Evolutionary conservation across 176 grass and related monocot species (phyloP), one percentile per base, ranked within the genome.

Genomic region (Sorghum bicolor): DNA sequence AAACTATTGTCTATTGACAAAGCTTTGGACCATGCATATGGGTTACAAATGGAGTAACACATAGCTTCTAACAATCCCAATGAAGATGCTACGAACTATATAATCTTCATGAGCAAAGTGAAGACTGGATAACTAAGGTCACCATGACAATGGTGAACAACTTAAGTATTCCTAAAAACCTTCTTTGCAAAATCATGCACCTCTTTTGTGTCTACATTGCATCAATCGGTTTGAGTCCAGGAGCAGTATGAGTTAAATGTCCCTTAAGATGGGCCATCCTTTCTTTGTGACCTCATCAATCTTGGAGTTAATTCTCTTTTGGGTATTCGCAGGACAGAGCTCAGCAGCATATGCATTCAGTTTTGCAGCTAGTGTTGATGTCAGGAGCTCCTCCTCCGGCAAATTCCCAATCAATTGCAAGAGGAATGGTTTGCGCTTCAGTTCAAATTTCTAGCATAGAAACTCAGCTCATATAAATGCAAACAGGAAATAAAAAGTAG

Each of bases 391-490:
- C 65, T 94, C 96, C n/a, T 96, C 91, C 4, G 91, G 80, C 52
- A 99, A 76, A 79, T 89, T 99, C 22, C 96, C 93, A 31, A 90
- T 89, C 87, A 99, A 70, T 88, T 96, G 91, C 71, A 99, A 31
- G 9, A 99, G 87, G 63, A 94, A 85, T 8, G 81, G 77, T 45
- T 88, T 89, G 33, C 89, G 91, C 87, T 96, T 99, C 77, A 99
- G 80, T 89, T 99, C 96, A 79, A 99, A 99, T 94, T 99, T 96
- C 93, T 99, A 76, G 10, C 86, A 88, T 43, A 8, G 0, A 84
- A 61, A 79, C 40, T 29, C 30, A 76, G 45, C 40, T 72, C 3
- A 2, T 8, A 6, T 84, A 64, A 92, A 47, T 14, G 1, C 14
- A 84, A 71, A 64, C 3, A 36, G 29, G 34, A 17, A 65, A 64